Base-by-base conservation (phyloP, 495 filamentous ascomycete species). In the Pyrenopolyporus hunteri region DNA sequence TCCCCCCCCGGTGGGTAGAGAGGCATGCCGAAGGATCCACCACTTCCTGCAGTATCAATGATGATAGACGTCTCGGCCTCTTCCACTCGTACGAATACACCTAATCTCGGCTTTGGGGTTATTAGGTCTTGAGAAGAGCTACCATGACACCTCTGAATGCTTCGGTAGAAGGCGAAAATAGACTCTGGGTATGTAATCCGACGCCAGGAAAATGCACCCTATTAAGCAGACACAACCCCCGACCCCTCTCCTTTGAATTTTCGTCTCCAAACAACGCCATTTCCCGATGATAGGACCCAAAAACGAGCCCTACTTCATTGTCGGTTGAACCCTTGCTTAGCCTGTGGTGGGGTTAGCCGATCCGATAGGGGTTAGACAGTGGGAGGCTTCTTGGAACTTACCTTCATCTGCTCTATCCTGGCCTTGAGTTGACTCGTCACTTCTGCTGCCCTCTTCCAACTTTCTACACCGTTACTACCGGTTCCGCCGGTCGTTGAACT, bases 361-460 rank as follows among this genome's bases (percentile, higher is more conserved):
- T 17, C 13, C 8, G 11, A 8, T 4, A 6, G 11, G 17, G 9
- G 35, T 43, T 25, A 37, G n/a, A 46, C 6, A 2, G 20, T 6
- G 6, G 7, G 6, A 14, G 13, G n/a, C 1, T 33, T 45, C 7
- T 26, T n/a, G 26, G 7, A 28, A 22, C 64, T 63, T 71, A 82
- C 82, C 79, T 85, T 85, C 82, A 85, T 85, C 72, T 78, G 76
- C 81, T 99, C 95, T 73, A 99, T 99, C 74, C 93, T 83, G 36
- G 92, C 89, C 80, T 98, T 99, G 68, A 99, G 75, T 74, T 94
- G 92, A 73, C 90, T 97, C 33, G 95, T 99, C 8, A 99, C 95
- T 78, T 99, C 95, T n/a, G 94, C 94, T 23, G 95, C 95, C 64
- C 95, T 79, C 79, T 93, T 95, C 92, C 94, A 99, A 71, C 91